phyloP scores from a whole-genome alignment of 1,139 yeast genomes.

The Lodderomyces metapsilosis region DNA sequence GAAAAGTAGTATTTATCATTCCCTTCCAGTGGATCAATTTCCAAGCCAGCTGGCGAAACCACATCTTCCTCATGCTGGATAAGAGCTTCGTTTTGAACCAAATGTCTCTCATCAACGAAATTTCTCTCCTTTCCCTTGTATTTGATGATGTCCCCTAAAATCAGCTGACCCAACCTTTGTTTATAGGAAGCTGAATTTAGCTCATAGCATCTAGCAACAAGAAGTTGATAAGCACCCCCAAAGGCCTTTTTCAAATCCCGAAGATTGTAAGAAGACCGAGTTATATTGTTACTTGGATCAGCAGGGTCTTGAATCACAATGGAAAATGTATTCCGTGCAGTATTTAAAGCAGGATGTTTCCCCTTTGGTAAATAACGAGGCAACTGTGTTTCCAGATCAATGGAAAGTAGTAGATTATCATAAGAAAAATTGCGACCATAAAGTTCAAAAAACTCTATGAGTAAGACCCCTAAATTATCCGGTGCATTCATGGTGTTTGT shows the following conservation, averaged over 20 bases:
- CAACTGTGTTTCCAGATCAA: constrained; percentile 47
- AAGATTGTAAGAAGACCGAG: constrained; percentile 81
- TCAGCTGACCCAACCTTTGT: constrained; percentile 68
- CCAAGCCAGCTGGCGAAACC: constrained; percentile 20
- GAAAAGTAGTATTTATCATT: constrained; percentile 41
- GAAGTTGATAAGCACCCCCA: constrained; percentile 84
- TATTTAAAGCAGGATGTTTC: constrained; percentile 52
- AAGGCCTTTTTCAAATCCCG: constrained; percentile 83
- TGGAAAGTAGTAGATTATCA: constrained; percentile 69
- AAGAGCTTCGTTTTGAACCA: constrained; percentile 63
- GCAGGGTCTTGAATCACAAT: constrained; percentile 90
- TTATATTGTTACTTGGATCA: constrained; percentile 76
- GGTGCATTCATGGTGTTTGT: constrained; percentile 65
- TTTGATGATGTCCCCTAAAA: constrained; percentile 77
- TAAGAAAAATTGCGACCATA: constrained; percentile 92
- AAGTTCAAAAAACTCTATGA: constrained; percentile 92
- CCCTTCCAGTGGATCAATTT: constrained; percentile 30
- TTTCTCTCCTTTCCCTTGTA: constrained; percentile 76
- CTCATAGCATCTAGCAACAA: constrained; percentile 68
- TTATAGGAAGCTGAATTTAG: constrained; percentile 61
- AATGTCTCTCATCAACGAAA: constrained; percentile 71
- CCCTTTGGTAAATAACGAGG: constrained; percentile 59
- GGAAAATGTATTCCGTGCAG: constrained; percentile 57
- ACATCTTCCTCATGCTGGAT: constrained; percentile 26
- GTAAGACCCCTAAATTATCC: constrained; percentile 80